phyloP scores from a whole-genome alignment of 2,329 filamentous ascomycete genomes.

The Sporothrix pseudoabietina region DNA sequence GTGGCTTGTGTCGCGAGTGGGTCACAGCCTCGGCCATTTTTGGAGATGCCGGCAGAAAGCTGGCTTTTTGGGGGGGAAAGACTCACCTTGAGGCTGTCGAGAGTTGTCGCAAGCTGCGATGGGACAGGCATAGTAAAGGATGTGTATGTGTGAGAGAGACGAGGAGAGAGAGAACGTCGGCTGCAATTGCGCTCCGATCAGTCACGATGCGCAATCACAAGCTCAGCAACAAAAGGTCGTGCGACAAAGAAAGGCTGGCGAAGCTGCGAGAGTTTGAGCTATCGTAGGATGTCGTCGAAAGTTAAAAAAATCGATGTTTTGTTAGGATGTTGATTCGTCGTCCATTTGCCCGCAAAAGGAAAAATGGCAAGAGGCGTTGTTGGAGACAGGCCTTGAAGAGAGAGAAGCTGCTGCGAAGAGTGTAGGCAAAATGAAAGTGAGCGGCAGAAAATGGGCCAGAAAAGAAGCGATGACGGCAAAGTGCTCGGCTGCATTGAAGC shows the following conservation, averaged over 20 bases:
- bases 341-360: neutral
- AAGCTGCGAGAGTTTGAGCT: neutral
- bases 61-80: neutral
- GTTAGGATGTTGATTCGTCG: constrained; percentile 7
- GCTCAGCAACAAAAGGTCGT: constrained; percentile 6
- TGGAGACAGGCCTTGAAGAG: neutral
- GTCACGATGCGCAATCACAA: constrained; percentile 13
- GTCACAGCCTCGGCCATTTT: constrained; percentile 18
- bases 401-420: neutral
- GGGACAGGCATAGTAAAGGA: constrained; percentile 11
- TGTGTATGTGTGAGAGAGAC: neutral
- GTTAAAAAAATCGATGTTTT: neutral
- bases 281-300: neutral
- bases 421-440: neutral
- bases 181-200: constrained; percentile 1
- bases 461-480: constrained; percentile 29
- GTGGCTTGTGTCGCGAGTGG: neutral
- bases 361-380: neutral
- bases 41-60: neutral
- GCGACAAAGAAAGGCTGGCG: constrained; percentile 1
- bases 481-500: constrained; percentile 25
- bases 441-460: constrained; percentile 14
- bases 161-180: neutral
- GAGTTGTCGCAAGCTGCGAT: constrained; percentile 10
- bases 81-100: constrained; percentile 25